phyloP scores from a whole-genome alignment of 2,329 filamentous ascomycete species.

The Neopestalotiopsis sp. region DNA sequence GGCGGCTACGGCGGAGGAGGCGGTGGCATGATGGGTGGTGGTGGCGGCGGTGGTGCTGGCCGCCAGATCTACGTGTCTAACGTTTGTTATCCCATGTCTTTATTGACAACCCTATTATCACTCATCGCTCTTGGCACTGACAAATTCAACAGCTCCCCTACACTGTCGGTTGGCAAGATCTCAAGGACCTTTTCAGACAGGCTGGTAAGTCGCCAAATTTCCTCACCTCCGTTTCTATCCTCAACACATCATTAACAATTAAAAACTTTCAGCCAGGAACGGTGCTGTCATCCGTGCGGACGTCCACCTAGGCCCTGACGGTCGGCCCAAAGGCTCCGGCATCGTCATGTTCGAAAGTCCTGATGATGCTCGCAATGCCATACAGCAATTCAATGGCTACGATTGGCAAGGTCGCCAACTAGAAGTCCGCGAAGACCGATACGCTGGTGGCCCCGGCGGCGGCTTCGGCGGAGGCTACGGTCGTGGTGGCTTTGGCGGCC shows the following conservation, averaged over 20 bases:
- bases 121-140: constrained; percentile 32
- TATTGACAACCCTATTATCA: constrained; percentile 24
- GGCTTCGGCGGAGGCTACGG: constrained; percentile 67
- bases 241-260: constrained; percentile 21
- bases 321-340: constrained; percentile 93
- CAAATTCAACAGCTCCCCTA: constrained; percentile 77
- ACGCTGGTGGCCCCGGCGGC: constrained; percentile 69
- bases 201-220: constrained; percentile 70
- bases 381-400: constrained; percentile 97
- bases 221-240: background rate
- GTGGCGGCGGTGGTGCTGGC: constrained; percentile 63
- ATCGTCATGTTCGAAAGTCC: constrained; percentile 96
- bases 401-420: constrained; percentile 95
- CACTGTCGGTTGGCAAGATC: constrained; percentile 97
- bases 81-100: constrained; percentile 70
- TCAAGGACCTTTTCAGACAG: constrained; percentile 98
- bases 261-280: constrained; percentile 54
- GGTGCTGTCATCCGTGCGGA: constrained; percentile 92
- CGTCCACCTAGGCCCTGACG: constrained; percentile 89
- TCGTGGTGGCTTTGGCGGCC: constrained; percentile 53
- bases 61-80: constrained; percentile 98
- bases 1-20: constrained; percentile 59
- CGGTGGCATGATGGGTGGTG: constrained; percentile 55
- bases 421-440: constrained; percentile 96
- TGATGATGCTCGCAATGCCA: constrained; percentile 94